These are phyloP conservation scores for Centaurea solstitialis DNA, from an alignment of 129 eudicot species.

Conservation along the genomic window DNA sequence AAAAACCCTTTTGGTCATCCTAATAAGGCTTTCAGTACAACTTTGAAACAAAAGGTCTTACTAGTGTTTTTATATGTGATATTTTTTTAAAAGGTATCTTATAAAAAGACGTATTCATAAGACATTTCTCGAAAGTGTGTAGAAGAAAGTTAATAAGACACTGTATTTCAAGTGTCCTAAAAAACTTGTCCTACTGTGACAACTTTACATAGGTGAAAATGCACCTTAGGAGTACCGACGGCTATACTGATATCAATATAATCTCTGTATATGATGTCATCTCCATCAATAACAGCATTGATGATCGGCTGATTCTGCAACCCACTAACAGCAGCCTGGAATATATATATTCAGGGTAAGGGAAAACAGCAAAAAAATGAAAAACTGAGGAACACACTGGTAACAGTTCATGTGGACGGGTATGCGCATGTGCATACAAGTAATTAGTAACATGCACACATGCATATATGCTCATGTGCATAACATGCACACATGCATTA, in stretches of 20 bases:
- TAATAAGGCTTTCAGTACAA: background rate
- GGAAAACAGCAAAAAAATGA: no score
- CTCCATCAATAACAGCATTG: conserved; percentile 96
- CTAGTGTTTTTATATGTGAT: background rate
- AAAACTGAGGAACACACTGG: no score
- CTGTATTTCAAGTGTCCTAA: no score
- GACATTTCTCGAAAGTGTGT: background rate
- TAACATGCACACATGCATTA: no score
- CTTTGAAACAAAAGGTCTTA: background rate
- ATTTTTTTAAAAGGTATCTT: background rate
- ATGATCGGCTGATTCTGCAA: conserved; percentile 85
- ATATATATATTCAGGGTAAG: background rate
- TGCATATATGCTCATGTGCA: no score
- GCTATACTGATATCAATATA: conserved; percentile 93
- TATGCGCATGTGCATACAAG: no score
- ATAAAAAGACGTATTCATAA: background rate
- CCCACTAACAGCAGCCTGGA: conserved; percentile 91
- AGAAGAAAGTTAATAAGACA: background rate
- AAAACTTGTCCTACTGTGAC: background rate
- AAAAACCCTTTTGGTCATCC: background rate
- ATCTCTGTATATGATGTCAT: conserved; percentile 92
- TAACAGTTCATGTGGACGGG: no score
- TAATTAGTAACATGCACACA: no score
- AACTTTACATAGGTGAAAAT: background rate
- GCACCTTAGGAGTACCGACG: conserved; percentile 92